Evolutionary conservation across 2,329 filamentous ascomycete species (phyloP).

Genomic region (Scedosporium boydii): DNA sequence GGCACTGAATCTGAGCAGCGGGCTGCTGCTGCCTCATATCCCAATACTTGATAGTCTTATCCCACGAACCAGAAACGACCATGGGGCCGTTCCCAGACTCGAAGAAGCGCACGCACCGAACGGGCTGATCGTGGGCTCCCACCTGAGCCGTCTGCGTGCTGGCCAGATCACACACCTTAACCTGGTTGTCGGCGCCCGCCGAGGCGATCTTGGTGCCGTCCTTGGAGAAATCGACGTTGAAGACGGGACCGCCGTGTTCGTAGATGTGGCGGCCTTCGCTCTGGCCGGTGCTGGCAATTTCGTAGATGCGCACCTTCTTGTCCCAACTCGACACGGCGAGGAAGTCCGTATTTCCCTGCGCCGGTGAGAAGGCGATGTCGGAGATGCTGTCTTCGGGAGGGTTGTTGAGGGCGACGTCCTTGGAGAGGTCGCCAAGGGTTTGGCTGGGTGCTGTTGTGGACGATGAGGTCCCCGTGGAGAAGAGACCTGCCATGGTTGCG

Average conservation of each 20-base stretch:
- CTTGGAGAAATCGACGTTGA: conserved; percentile 87
- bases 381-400: conserved; percentile 86
- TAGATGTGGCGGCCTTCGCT: conserved; percentile 80
- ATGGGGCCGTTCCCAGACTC: conserved; percentile 64
- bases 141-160: conserved; percentile 61
- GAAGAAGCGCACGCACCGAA: conserved; percentile 71
- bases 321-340: conserved; percentile 93
- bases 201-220: conserved; percentile 85
- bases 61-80: conserved; percentile 87
- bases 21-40: conserved; percentile 61
- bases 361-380: conserved; percentile 72
- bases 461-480: conserved; percentile 42
- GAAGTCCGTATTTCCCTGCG: conserved; percentile 49
- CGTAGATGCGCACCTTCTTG: conserved; percentile 95
- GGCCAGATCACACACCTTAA: conserved; percentile 76
- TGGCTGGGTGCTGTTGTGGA: conserved; percentile 48
- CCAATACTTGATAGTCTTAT: conserved; percentile 88
- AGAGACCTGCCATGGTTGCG: conserved; percentile 53
- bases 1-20: conserved; percentile 55
- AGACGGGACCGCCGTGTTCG: conserved; percentile 75
- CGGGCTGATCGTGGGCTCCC: conserved; percentile 74
- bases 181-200: conserved; percentile 81
- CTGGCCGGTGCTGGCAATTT: conserved; percentile 68
- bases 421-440: conserved; percentile 82
- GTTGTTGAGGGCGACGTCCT: conserved; percentile 70